Evolutionary conservation across 768 basidiomycete genomes (phyloP), one percentile per base, ranked within the genome.

Genomic region (Leccinum uliginosum): DNA sequence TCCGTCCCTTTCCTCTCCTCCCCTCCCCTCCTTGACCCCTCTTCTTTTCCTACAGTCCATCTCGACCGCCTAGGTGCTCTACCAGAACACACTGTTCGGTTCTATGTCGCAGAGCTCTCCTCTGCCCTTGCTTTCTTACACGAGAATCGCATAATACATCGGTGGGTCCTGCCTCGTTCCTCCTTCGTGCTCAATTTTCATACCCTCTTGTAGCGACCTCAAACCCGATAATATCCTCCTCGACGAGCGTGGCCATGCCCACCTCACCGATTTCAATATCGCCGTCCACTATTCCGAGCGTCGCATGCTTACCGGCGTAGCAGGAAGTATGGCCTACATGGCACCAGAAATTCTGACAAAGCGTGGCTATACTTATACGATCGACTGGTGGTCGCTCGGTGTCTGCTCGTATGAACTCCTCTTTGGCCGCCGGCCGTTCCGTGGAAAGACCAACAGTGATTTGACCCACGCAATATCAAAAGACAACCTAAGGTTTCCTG

Each of bases 291-390:
- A 91, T 68, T 85, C 87, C 5, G 93, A 97, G 56, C 82, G 91
- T 55, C 83, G 88, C 56, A 74, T 93, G 32, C 73, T 89, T 24
- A 94, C 90, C 12, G 93, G 94, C 23, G 90, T 99, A 0, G 96
- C 96, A 23, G 96, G 96, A 9, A 96, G 93, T 51, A 96, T 98
- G 95, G 96, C 96, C 3, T 99, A 99, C 71, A 99, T 99, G 96
- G 95, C 89, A 43, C 88, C 87, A 3, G 86, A 89, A 69, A 96
- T 99, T 47, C 77, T 99, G 43, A 78, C 85, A 46, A 97, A 97
- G 72, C 86, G 91, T 59, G 96, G 96, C 15, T 99, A 99, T 73
- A 93, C 92, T 3, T 93, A 86, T 66, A 85, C 87, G 32, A 92
- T 97, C 63, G 94, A 98, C 71, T 97, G 93, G 91, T 98, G 94